phyloP scores from a whole-genome alignment of 768 basidiomycete genomes.

The Podaxis sp. region DNA sequence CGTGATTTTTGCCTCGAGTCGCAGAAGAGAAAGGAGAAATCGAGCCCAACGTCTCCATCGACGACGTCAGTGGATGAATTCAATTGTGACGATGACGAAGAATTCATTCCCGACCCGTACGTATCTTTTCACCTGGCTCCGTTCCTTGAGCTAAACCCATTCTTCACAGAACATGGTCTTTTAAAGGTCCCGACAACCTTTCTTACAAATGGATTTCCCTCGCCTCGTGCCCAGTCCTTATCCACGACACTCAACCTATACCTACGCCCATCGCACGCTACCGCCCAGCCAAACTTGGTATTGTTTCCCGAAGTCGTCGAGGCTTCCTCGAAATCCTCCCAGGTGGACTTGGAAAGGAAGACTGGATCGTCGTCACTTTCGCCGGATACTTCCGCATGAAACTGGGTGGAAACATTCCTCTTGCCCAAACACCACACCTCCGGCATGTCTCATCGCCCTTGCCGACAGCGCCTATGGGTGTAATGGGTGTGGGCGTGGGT shows the following conservation, averaged over 20 bases:
- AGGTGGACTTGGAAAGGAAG: conserved; percentile 28
- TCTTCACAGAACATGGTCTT: conserved; percentile 37
- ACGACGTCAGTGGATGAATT: neutral
- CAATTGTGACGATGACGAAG: neutral
- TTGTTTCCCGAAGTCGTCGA: conserved; percentile 34
- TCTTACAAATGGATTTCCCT: conserved; percentile 39
- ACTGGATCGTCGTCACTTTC: conserved; percentile 33
- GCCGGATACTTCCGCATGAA: conserved; percentile 22
- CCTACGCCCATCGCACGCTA: conserved; percentile 31
- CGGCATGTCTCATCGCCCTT: neutral
- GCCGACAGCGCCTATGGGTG: neutral
- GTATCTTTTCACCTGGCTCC: neutral
- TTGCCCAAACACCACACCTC: neutral
- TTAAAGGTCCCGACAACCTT: conserved; percentile 33
- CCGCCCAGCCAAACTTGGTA: conserved; percentile 35
- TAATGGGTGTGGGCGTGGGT: neutral
- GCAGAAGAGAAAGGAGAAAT: conserved; percentile 1
- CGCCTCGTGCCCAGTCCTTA: conserved; percentile 34
- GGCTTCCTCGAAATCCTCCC: conserved; percentile 36
- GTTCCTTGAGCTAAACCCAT: conserved; percentile 10
- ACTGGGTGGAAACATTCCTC: neutral
- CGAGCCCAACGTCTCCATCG: neutral
- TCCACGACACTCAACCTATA: conserved; percentile 26
- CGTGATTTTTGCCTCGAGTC: conserved; percentile 5
- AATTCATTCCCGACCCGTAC: conserved; percentile 13